These are phyloP conservation scores for Cordyceps fumosorosea DNA, from an alignment of 2,329 filamentous ascomycete species.

Conservation along the genomic window DNA sequence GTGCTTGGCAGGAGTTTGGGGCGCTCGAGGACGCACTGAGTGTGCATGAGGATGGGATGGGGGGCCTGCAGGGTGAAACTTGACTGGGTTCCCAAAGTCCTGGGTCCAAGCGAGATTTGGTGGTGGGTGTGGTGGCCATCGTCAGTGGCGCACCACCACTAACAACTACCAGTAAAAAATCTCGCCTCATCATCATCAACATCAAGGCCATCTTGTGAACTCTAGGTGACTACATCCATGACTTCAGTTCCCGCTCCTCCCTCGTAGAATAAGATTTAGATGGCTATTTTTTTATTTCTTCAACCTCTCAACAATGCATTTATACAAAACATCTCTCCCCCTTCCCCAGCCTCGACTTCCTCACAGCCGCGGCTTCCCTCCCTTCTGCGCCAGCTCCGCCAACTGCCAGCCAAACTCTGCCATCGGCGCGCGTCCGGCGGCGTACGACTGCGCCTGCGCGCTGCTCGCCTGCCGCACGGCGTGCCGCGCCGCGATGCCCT, in stretches of 20 bases:
- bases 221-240: not conserved
- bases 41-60: not conserved
- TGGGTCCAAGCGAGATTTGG: constrained; percentile 10
- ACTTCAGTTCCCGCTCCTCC: no score
- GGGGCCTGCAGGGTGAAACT: not conserved
- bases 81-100: not conserved
- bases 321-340: not conserved
- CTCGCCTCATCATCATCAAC: not conserved
- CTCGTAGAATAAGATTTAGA: no score
- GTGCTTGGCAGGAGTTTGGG: not conserved
- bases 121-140: not conserved
- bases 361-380: constrained; percentile 23
- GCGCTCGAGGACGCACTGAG: not conserved
- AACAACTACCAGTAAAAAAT: not conserved
- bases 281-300: no score
- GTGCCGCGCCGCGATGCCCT: constrained; percentile 87
- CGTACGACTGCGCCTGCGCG: constrained; percentile 69
- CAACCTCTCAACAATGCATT: not conserved
- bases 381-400: constrained; percentile 42
- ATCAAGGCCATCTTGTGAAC: not conserved
- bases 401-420: constrained; percentile 73
- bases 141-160: not conserved
- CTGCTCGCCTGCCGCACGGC: constrained; percentile 86
- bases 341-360: not conserved
- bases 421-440: constrained; percentile 60